Base-by-base conservation (phyloP, 345 rosid genomes). In the Populus davidiana region DNA sequence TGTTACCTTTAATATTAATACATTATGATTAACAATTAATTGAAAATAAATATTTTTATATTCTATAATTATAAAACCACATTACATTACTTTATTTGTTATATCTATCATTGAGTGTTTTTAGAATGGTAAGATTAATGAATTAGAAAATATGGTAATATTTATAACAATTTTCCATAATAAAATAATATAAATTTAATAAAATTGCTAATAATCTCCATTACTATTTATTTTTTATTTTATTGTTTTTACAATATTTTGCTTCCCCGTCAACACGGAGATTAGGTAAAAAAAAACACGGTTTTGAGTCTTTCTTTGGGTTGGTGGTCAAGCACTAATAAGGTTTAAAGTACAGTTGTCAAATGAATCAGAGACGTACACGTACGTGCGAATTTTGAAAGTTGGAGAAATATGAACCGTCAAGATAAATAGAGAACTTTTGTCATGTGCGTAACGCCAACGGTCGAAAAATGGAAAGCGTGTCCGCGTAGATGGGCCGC, bases 391-490 rank as follows among this genome's bases (percentile, higher is more conserved):
- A n/a, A 67, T 21, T 67, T 67, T 59, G 27, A 59, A 59, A 59
- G 29, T 59, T 11, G 63, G 29, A 59, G 13, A 25, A 27, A 75
- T 23, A 5, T 49, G 6, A 18, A 44, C 65, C 16, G 50, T 49
- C 14, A 2, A 52, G 70, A 33, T 66, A 1, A 59, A 3, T n/a
- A 3, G 29, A 59, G 2, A n/a, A 10, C 63, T 9, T 59, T 59
- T 4, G 39, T 11, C 43, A 35, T 67, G 23, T 38, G 23, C 47
- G 8, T 67, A 75, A 75, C n/a, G n/a, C n/a, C n/a, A n/a, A n/a
- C 78, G 78, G 72, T 67, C 72, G 27, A 52, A 43, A 75, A 49
- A 36, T 35, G 72, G 72, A 67, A 75, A 35, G 64, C 25, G 50
- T n/a, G 29, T 36, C 11, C 14, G 47, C 47, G 49, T 33, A n/a